Percentiles rank a stretch among this genome's conserved stretches.
These are phyloP conservation scores for Picea glauca DNA, from an alignment of 75 land plant species.

Conservation along the genomic window DNA sequence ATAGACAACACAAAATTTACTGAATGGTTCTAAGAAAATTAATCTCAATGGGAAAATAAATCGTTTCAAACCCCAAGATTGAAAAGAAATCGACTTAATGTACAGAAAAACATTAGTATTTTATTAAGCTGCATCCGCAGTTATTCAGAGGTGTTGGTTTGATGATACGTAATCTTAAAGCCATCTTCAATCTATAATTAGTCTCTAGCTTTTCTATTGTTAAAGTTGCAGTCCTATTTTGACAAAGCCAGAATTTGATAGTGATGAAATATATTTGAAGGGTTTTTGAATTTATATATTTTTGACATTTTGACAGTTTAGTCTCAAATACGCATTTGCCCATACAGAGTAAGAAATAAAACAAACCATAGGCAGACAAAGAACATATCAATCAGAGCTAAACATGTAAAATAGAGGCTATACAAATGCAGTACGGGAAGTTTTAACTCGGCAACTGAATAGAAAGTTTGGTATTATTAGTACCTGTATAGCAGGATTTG, in stretches of 20 bases:
- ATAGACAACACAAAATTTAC: no score
- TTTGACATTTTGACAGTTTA: not conserved
- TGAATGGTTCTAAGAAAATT: no score
- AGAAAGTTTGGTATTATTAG: not conserved
- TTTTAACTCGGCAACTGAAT: not conserved
- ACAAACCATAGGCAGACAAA: not conserved
- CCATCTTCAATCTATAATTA: no score
- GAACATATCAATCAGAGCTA: not conserved
- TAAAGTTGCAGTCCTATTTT: no score
- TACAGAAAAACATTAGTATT: no score
- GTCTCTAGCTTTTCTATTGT: no score
- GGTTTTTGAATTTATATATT: not conserved
- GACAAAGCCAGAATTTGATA: no score
- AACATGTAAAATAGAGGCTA: not conserved
- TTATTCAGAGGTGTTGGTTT: no score
- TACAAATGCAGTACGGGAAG: not conserved
- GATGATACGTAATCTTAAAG: not conserved
- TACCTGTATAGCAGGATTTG: slow-evolving; percentile 60
- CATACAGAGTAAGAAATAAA: not conserved
- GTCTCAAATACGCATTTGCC: not conserved
- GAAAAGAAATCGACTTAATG: no score
- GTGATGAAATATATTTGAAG: not conserved
- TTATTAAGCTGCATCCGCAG: no score
- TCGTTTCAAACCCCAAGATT: no score
- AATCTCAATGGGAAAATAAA: no score